phyloP scores from a whole-genome alignment of 2,329 filamentous ascomycete species.

The Hypoxylon sp. region DNA sequence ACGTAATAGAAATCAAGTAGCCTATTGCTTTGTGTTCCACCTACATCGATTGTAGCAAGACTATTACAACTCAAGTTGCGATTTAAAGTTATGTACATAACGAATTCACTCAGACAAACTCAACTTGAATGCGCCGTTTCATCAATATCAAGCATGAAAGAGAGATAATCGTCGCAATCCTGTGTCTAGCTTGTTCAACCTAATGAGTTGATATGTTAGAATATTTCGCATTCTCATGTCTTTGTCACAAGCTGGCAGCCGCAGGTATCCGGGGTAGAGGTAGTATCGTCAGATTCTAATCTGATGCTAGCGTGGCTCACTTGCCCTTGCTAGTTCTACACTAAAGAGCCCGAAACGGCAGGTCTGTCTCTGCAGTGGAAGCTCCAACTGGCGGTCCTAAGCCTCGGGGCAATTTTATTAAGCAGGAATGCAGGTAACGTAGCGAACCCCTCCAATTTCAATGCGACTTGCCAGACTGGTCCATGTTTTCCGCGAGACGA shows the following conservation, averaged over 20 bases:
- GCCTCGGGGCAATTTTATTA: slow-evolving; percentile 4
- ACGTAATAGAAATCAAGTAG: not conserved
- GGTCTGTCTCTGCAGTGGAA: slow-evolving; percentile 21
- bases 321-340: not conserved
- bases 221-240: not conserved
- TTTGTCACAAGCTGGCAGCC: not conserved
- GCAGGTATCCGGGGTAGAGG: not conserved
- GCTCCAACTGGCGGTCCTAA: not conserved
- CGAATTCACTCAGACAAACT: not conserved
- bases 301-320: slow-evolving; percentile 1
- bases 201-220: not conserved
- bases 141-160: not conserved
- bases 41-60: no score
- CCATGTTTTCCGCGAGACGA: not conserved
- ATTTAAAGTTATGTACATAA: not conserved
- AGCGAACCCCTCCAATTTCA: slow-evolving; percentile 9
- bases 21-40: no score
- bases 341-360: slow-evolving; percentile 7
- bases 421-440: slow-evolving; percentile 16
- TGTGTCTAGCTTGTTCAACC: not conserved
- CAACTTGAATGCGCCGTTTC: not conserved
- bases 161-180: not conserved
- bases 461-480: slow-evolving; percentile 11
- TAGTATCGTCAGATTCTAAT: slow-evolving; percentile 22
- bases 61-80: no score